Base-by-base conservation (phyloP, 2,329 filamentous ascomycete genomes). In the Chrysosphaeria jannelii region DNA sequence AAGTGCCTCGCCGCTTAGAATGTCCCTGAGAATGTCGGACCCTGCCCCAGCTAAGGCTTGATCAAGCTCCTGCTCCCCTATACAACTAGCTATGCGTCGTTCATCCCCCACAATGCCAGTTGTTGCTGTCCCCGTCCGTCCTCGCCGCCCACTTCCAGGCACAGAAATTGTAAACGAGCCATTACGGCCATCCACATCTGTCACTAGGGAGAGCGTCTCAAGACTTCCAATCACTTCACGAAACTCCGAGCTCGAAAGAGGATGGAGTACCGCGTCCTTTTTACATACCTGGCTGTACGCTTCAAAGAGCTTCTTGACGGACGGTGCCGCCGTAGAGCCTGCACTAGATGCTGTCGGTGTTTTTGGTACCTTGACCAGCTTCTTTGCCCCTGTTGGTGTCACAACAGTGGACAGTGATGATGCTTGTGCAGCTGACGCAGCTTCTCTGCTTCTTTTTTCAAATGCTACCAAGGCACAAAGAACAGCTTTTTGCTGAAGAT, bases 401-500 rank as follows among this genome's bases (percentile, higher is more conserved):
- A 19, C 11, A 13, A 23, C 15, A n/a, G 26, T 18, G 8, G 23
- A 22, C 20, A 19, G 14, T 4, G 26, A 20, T 14, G 28, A 21
- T 10, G 25, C 21, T 13, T 24, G 24, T 10, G 17, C 19, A 1
- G 23, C 14, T 10, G 46, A 47, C 35, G 47, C 58, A 27, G 50
- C 46, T 25, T 47, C 47, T 23, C 61, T 53, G 33, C 60, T 68
- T 30, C 63, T 64, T 35, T 70, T 74, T 41, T 91, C 79, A n/a
- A 85, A 61, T 3, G 76, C 75, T 19, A 81, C 57, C 9, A 97
- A 53, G 0, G 81, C 64, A 46, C 85, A 97, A 7, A 97, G 54
- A 0, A 81, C 78, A 4, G 81, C 85, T 42, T 90, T 93, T 43
- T 97, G 85, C 39, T 97, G 88, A 3, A 97, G 55, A 39, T 93